phyloP scores from a whole-genome alignment of 2,329 filamentous ascomycete genomes.

The Fusarium kyushuense region DNA sequence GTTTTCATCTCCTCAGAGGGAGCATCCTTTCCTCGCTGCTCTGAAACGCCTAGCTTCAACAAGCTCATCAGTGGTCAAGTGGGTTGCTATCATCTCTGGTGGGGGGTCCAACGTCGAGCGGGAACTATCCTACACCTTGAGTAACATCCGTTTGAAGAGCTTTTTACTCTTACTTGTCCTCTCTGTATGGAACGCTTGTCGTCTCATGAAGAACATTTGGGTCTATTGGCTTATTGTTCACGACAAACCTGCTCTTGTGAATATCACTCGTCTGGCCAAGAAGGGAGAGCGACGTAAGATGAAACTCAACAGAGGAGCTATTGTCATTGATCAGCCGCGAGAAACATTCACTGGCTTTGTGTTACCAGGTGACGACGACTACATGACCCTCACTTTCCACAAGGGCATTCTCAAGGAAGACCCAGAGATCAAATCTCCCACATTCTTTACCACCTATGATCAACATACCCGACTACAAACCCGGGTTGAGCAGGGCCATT shows the following conservation, averaged over 20 bases:
- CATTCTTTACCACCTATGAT: constrained; percentile 4
- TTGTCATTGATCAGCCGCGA: background rate
- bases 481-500: background rate
- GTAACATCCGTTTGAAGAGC: background rate
- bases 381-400: constrained; percentile 5
- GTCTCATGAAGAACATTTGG: background rate
- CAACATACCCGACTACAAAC: background rate
- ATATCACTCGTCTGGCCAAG: constrained; percentile 1
- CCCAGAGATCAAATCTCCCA: background rate
- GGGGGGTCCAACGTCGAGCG: background rate
- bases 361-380: background rate
- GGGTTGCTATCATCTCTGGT: constrained; percentile 4
- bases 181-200: background rate
- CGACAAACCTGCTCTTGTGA: constrained; percentile 5
- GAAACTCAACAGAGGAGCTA: constrained; percentile 4
- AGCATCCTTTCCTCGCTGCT: background rate
- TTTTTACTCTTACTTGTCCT: background rate
- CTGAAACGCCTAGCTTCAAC: background rate
- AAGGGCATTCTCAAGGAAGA: background rate
- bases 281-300: constrained; percentile 14
- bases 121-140: background rate
- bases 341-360: constrained; percentile 6
- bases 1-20: background rate
- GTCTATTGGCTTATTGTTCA: constrained; percentile 6
- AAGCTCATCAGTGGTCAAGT: background rate